Evolutionary conservation across 371 early-diverging fungal species (phyloP), one percentile per base, ranked within the genome.

Genomic region (Capillidium heterosporum): DNA sequence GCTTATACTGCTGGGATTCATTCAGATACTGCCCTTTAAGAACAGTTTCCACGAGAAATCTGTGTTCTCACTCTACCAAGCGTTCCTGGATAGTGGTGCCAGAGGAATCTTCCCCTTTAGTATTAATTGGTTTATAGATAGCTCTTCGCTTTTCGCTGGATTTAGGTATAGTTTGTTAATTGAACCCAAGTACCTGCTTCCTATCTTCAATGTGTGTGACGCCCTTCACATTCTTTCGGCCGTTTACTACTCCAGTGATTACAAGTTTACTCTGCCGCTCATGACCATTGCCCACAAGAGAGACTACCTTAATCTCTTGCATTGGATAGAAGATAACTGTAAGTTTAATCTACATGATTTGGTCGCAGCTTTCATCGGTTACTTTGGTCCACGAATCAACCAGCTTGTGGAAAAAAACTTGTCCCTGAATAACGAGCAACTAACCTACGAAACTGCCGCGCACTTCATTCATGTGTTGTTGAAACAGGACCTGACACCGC

Each of bases 191-290:
- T 53, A 53, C 32, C 29, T 31, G 3, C n/a, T 31, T 17, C 53
- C 39, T 39, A 53, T 39, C 10, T 21, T 32, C n/a, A n/a, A 19
- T 17, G 29, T 39, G 17, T 53, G 31, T 23, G 39, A 53, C 10
- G 24, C 32, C 4, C 39, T 53, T n/a, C 35, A 53, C 11, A 35
- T 53, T 11, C 15, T 53, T 2, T 10, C 35, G 10, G 24, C 35
- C 10, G 11, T 53, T 17, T 53, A 53, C 41, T 53, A 35, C 24
- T 53, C 53, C 17, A 53, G 39, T 40, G 53, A 53, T n/a, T 53
- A 27, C 24, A 19, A 17, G 4, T 24, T 53, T 53, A 32, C 53
- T n/a, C 31, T 53, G 10, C 53, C 53, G 8, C 31, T 53, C 4
- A 53, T 53, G 31, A 21, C 35, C 39, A 21, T 32, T 15, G 53